Evolutionary conservation across 2,329 filamentous ascomycete species (phyloP).

Genomic region (Ophiocordyceps camponoti-leonardi): DNA sequence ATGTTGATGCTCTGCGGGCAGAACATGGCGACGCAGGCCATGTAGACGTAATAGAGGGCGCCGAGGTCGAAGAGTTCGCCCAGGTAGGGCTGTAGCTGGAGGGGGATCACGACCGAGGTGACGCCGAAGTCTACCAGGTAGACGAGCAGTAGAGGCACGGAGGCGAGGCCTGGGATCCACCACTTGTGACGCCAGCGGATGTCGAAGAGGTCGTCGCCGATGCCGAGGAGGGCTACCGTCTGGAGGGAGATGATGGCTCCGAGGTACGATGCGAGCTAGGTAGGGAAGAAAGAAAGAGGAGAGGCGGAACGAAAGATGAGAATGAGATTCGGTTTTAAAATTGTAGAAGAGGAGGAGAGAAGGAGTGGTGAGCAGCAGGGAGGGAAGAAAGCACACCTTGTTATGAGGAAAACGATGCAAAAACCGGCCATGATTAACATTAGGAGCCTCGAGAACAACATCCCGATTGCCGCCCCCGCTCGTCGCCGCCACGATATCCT

Average conservation of each 20-base stretch:
- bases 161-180: conserved; percentile 87
- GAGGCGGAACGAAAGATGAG: not conserved
- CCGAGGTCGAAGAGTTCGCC: conserved; percentile 74
- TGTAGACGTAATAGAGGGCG: conserved; percentile 82
- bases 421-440: conserved; percentile 67
- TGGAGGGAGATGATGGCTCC: conserved; percentile 89
- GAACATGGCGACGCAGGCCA: conserved; percentile 93
- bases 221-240: conserved; percentile 75
- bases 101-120: conserved; percentile 82
- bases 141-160: conserved; percentile 83
- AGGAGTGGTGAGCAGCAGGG: not conserved
- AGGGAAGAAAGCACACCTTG: conserved; percentile 40
- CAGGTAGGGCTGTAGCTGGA: conserved; percentile 68
- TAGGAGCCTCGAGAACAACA: conserved; percentile 55
- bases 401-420: conserved; percentile 86
- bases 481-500: conserved; percentile 89
- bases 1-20: conserved; percentile 99
- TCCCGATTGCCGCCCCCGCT: conserved; percentile 87
- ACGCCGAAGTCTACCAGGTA: conserved; percentile 99
- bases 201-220: conserved; percentile 93
- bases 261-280: conserved; percentile 77
- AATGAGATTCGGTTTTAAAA: not conserved
- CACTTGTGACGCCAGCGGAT: conserved; percentile 98
- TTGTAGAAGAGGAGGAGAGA: not conserved
- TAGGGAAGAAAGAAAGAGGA: not conserved